Base-by-base conservation (phyloP, 2,329 filamentous ascomycete species). In the Colletotrichum neosansevieriae region DNA sequence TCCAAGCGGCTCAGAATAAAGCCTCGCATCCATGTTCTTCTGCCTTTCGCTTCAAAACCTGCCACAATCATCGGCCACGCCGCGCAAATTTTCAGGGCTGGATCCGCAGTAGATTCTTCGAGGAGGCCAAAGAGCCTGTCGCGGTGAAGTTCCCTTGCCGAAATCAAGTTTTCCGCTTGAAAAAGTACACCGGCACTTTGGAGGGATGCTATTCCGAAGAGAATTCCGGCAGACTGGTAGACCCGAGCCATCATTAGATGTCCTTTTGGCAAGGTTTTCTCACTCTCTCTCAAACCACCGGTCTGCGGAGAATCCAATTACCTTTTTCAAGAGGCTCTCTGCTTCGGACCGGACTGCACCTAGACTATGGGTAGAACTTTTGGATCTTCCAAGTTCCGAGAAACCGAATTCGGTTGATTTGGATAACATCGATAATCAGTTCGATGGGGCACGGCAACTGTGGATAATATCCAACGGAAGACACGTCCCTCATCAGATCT, bases 191-290 rank as follows among this genome's bases (percentile, higher is more conserved):
- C 72, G 3, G 77, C 21, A 69, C 76, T 77, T 60, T 79, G 78
- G 9, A 81, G 72, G 3, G 80, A 80, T 1, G 72, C 73, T 61
- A 80, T 75, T 70, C 76, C 79, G 69, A 80, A 81, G 6, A 82
- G 51, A 3, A 74, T 67, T 3, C 75, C 72, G 10, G 80, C 73
- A 12, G 73, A 71, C 54, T 76, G 76, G 58, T 78, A 77, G 9
- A 76, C 64, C 9, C 71, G 70, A 6, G 73, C 79, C 64, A 67
- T 67, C 2, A 38, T 44, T 4, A 73, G 29, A 6, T 70, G 70
- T 2, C 42, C 60, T 10, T 68, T 44, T 11, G 29, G 47, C 3
- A 62, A 44, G 7, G 32, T 15, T 4, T 61, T 47, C 3, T 56
- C 38, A 2, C 10, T 62, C 38, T 2, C 10, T 62, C 4, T 70